These are phyloP conservation scores for Colletotrichum kahawae DNA, from an alignment of 2,329 filamentous ascomycete genomes.

Conservation along the genomic window DNA sequence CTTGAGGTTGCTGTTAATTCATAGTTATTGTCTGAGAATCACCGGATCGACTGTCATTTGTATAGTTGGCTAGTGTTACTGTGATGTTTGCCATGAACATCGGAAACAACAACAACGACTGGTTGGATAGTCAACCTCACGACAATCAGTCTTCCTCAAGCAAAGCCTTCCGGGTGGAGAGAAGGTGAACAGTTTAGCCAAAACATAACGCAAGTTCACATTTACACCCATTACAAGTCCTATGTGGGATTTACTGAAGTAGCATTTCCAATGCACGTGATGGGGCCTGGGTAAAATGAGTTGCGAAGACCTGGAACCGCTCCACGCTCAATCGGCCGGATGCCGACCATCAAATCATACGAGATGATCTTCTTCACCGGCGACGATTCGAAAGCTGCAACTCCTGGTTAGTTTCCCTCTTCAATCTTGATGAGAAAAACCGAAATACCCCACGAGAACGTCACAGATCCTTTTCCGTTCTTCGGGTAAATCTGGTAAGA, in stretches of 20 bases:
- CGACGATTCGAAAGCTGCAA: not conserved
- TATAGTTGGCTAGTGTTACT: not conserved
- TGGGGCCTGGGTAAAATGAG: not conserved
- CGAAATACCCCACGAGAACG: not conserved
- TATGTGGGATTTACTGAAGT: not conserved
- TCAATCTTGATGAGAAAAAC: not conserved
- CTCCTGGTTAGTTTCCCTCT: not conserved
- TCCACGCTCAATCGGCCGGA: not conserved
- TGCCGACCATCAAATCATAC: not conserved
- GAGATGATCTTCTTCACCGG: not conserved
- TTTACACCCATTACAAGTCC: not conserved
- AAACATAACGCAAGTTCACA: not conserved
- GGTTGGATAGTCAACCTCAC: not conserved
- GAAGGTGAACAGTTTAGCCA: not conserved
- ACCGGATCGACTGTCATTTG: not conserved
- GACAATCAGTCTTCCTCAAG: not conserved
- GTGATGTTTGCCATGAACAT: not conserved
- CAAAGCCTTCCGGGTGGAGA: not conserved
- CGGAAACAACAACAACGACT: accelerated
- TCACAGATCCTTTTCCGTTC: not conserved
- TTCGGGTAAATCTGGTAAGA: not conserved
- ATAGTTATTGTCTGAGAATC: not conserved
- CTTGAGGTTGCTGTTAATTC: not conserved
- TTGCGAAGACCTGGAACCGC: not conserved
- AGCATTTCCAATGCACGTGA: not conserved